Evolutionary conservation across 345 rosid species (phyloP).

Genomic region (Euphorbia peplus): DNA sequence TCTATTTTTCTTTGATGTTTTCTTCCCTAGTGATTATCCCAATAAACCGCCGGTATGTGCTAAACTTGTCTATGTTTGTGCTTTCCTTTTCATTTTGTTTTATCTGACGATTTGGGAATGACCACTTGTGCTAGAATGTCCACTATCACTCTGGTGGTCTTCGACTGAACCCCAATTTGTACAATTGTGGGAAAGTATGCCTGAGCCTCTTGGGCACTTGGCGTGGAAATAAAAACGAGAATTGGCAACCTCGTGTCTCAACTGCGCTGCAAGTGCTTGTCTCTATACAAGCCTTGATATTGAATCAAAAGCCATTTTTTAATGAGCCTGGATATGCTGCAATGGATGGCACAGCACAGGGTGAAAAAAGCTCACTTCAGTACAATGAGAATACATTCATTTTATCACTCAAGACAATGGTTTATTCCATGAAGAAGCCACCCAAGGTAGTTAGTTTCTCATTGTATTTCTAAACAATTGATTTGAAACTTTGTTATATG

Average conservation of each 20-base stretch:
- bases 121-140: conserved; percentile 49
- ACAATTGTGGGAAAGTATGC: conserved; percentile 74
- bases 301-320: conserved; percentile 77
- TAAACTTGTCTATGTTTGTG: conserved; percentile 8
- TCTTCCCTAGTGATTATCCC: conserved; percentile 77
- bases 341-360: conserved; percentile 39
- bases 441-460: conserved; percentile 57
- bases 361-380: conserved; percentile 45
- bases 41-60: conserved; percentile 65
- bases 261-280: conserved; percentile 89
- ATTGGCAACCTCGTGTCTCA: conserved; percentile 75
- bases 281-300: conserved; percentile 86
- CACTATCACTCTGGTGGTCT: conserved; percentile 78
- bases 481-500: not conserved
- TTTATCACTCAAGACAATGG: conserved; percentile 69
- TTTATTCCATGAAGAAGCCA: conserved; percentile 63
- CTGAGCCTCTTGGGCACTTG: conserved; percentile 94
- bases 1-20: conserved; percentile 84
- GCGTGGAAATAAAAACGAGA: conserved; percentile 70
- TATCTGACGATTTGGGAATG: conserved; percentile 12
- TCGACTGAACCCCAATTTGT: conserved; percentile 83
- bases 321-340: conserved; percentile 80
- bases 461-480: not conserved
- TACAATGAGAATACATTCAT: conserved; percentile 67
- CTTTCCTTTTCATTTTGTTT: conserved; percentile 2